Conservation (phyloP, 2,329 filamentous ascomycete species). For the Phyllosticta citrichinensis region DNA sequence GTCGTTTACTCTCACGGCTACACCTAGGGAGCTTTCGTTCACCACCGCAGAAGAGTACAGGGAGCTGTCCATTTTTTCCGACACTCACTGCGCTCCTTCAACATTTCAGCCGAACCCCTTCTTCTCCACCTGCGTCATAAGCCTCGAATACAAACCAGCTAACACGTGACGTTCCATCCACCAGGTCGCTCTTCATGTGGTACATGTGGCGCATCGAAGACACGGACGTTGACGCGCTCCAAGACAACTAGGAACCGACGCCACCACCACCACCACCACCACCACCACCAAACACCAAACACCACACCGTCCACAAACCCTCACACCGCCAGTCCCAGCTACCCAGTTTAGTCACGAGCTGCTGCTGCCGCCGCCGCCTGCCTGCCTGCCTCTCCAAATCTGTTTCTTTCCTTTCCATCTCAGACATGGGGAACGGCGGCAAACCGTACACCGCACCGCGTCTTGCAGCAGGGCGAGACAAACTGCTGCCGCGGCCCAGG, state of each 20-base stretch:
- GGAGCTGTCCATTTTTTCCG: no score
- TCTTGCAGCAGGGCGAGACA: no score
- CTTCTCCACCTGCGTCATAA: not conserved
- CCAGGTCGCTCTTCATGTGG: slow-evolving; percentile 88
- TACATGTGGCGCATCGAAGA: slow-evolving; percentile 89
- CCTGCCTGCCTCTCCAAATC: no score
- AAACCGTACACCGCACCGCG: no score
- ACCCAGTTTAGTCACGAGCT: no score
- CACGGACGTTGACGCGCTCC: slow-evolving; percentile 55
- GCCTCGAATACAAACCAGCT: not conserved
- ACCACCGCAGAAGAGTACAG: no score
- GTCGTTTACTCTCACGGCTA: no score
- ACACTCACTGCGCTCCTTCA: no score
- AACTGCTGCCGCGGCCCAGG: not conserved
- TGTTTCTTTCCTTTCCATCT: no score
- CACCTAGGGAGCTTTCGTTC: not conserved
- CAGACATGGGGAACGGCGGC: no score
- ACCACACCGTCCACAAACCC: not conserved
- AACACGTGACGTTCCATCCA: not conserved
- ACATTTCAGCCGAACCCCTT: no score
- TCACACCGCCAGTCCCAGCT: not conserved
- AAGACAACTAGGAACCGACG: not conserved
- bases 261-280: not conserved
- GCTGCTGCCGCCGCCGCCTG: no score
- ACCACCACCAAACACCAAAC: not conserved